Percentiles rank a stretch among this genome's conserved stretches.
phyloP scores from a whole-genome alignment of 306 rosid species.

The Prunus mume region DNA sequence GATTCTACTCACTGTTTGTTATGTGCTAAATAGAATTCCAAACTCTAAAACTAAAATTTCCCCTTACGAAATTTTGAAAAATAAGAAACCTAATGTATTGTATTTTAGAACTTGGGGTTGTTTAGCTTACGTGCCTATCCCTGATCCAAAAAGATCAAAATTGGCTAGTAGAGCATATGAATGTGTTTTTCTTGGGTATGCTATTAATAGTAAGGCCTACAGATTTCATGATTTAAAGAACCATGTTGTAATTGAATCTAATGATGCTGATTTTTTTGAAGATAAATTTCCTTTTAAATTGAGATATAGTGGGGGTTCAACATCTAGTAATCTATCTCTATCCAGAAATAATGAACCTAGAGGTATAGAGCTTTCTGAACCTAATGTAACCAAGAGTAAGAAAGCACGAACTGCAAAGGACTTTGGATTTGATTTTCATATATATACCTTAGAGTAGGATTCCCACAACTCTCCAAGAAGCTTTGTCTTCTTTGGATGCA shows the following conservation, averaged over 20 bases:
- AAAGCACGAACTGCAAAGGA: neutral
- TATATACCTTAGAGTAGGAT: neutral
- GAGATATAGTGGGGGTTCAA: neutral
- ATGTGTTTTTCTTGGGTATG: conserved; percentile 13
- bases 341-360: neutral
- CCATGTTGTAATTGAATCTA: neutral
- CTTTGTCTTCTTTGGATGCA: conserved; percentile 8
- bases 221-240: neutral
- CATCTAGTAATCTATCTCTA: neutral
- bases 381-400: neutral
- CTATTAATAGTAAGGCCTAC: neutral
- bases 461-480: neutral
- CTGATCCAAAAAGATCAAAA: neutral
- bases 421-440: neutral
- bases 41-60: neutral
- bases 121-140: neutral
- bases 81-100: neutral
- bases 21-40: neutral
- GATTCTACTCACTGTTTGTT: neutral
- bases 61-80: neutral
- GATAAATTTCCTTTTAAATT: neutral
- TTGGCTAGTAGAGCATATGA: neutral
- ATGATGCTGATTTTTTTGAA: neutral
- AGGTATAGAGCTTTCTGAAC: neutral
- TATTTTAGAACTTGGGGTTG: conserved; percentile 13